phyloP scores from a whole-genome alignment of 129 eudicot species.

The Flaveria bidentis region DNA sequence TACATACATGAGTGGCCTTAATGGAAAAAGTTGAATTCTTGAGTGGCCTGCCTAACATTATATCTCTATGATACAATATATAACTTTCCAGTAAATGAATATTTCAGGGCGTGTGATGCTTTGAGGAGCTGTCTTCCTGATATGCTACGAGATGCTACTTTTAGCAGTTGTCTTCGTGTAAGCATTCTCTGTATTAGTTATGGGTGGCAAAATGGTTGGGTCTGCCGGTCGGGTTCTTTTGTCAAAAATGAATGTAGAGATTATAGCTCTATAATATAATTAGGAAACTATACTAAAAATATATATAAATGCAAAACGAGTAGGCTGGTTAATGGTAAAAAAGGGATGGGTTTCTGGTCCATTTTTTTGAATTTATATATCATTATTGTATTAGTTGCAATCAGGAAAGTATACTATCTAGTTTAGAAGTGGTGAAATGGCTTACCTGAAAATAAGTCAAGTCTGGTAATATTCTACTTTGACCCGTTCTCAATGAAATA shows the following conservation, averaged over 20 bases:
- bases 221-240: not conserved
- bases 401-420: not conserved
- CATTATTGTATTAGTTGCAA: not conserved
- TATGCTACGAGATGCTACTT: constrained; percentile 15
- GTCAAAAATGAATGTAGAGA: not conserved
- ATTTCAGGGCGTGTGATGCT: constrained; percentile 27
- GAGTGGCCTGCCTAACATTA: not conserved
- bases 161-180: constrained; percentile 15
- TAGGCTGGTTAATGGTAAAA: not conserved
- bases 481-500: not conserved
- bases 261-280: not conserved
- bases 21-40: not conserved
- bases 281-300: not conserved
- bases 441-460: not conserved
- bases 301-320: not conserved
- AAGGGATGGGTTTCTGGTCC: not conserved
- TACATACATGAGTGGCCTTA: not conserved
- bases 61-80: not conserved
- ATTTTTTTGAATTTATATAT: not conserved
- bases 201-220: not conserved
- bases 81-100: not conserved
- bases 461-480: not conserved
- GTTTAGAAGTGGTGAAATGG: not conserved
- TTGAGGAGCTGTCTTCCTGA: constrained; percentile 18
- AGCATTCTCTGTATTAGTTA: constrained; percentile 5